Percentiles rank a stretch among this genome's conserved stretches.
These are phyloP conservation scores for Lasiosphaeria miniovina DNA, from an alignment of 495 filamentous ascomycete genomes.

Conservation along the genomic window DNA sequence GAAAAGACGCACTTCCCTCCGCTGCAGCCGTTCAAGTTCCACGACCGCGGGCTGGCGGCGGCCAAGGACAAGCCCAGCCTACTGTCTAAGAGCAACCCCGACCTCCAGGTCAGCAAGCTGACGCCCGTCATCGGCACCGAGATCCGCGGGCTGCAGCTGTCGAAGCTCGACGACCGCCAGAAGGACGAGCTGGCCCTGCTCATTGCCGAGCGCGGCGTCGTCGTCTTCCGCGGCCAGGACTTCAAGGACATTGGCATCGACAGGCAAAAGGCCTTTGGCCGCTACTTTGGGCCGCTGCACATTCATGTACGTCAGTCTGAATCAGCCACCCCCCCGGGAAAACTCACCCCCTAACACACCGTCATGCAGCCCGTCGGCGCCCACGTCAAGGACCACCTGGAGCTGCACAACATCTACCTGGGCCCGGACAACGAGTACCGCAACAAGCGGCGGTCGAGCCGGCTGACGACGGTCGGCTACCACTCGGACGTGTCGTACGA, in stretches of 20 bases:
- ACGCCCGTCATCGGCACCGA: conserved; percentile 73
- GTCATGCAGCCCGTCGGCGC: conserved; percentile 43
- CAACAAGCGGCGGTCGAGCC: conserved; percentile 43
- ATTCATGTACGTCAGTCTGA: conserved; percentile 44
- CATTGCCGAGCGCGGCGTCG: conserved; percentile 67
- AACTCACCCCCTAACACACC: too few relatives aligned
- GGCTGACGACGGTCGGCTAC: conserved; percentile 44
- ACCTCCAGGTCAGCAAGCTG: conserved; percentile 52
- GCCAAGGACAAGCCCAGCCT: conserved; percentile 59
- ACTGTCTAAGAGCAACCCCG: conserved; percentile 37
- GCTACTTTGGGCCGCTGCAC: conserved; percentile 66
- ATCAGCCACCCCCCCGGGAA: not conserved
- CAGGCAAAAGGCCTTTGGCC: conserved; percentile 61
- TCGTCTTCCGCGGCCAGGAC: conserved; percentile 68
- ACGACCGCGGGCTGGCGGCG: conserved; percentile 56
- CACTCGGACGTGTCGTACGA: conserved; percentile 64
- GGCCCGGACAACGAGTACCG: conserved; percentile 46
- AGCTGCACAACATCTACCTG: conserved; percentile 49
- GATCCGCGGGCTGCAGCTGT: conserved; percentile 65
- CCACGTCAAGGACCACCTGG: conserved; percentile 42
- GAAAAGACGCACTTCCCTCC: conserved; percentile 57
- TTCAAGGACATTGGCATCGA: conserved; percentile 60
- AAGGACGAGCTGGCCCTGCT: conserved; percentile 74
- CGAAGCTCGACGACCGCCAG: conserved; percentile 62
- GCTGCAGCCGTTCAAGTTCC: conserved; percentile 56